Evolutionary conservation across 2,329 filamentous ascomycete genomes (phyloP), one percentile per base, ranked within the genome.

Genomic region (Myriosclerotinia curreyana): DNA sequence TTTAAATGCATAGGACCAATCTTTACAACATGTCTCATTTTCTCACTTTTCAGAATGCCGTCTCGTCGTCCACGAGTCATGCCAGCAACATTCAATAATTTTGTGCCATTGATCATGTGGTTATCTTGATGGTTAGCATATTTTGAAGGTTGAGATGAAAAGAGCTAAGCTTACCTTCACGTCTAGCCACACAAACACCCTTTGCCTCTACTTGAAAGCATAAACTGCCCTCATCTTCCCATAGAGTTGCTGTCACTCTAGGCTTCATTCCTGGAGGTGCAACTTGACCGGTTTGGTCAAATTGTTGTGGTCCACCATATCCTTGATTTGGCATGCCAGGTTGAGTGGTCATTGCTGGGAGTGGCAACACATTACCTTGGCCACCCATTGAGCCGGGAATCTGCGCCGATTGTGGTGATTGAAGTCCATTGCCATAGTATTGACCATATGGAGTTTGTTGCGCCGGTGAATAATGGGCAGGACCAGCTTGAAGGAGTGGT

Each of bases 1-100:
- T 99, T 99, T 52, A 99, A 80, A 75, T 98, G 95, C 95, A 99
- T 99, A 5, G 95, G 95, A 0, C 95, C 95, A 75, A 99, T 98
- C 79, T 99, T 99, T 66, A 98, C 95, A 15, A 98, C 95, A 77
- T 97, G 93, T 70, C 95, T 88, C 64, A 93, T 86, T 78, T 98
- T 99, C 78, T 98, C 95, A 76, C 94, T 97, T 80, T 99, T 99
- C 65, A 99, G 79, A 70, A 99, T 98, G 55, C 95, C 95, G 74
- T 99, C 95, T 73, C 95, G 86, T 69, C 95, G 88, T 64, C 95
- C 95, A 76, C 95, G 86, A 17, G 95, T 99, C 95, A 99, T 99
- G 15, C 95, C 94, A 59, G 95, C 95, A 61, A 99, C 95, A 70
- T 99, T 99, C 65, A 98, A 80, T 64, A 99, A 81, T 77, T 98